Conservation (phyloP, 306 rosid genomes). For the Cucurbita maxima region DNA sequence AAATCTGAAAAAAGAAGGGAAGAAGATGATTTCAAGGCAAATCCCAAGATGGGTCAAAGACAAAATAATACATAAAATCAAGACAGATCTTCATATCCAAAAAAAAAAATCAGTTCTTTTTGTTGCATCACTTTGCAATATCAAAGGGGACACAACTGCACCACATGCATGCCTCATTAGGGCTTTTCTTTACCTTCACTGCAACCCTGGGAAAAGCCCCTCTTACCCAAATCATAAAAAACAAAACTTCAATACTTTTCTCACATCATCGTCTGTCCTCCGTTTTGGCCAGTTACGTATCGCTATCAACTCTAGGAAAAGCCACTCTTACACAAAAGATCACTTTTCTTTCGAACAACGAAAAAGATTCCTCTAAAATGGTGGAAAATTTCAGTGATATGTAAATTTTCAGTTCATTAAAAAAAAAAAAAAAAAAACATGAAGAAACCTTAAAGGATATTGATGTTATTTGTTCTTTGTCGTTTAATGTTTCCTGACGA, state of each 20-base stretch:
- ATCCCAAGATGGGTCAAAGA: background rate
- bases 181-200: constrained; percentile 3
- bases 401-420: background rate
- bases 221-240: background rate
- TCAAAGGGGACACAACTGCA: background rate
- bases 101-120: background rate
- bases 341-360: constrained; percentile 14
- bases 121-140: background rate
- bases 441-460: constrained; percentile 21
- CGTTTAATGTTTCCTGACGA: constrained; percentile 65
- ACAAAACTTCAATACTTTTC: background rate
- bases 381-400: background rate
- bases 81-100: background rate
- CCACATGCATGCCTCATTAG: constrained; percentile 7
- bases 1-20: background rate
- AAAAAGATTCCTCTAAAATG: constrained; percentile 19
- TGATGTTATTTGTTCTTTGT: constrained; percentile 58
- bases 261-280: background rate
- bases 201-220: background rate
- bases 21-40: background rate
- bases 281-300: no score
- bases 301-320: no score
- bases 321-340: background rate
- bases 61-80: background rate
- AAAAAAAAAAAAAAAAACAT: background rate